A percentile compares a stretch with the other conserved stretches of the same genome.
These are phyloP conservation scores for Podospora pseudocomata DNA, from an alignment of 495 filamentous ascomycete species.

Conservation along the genomic window DNA sequence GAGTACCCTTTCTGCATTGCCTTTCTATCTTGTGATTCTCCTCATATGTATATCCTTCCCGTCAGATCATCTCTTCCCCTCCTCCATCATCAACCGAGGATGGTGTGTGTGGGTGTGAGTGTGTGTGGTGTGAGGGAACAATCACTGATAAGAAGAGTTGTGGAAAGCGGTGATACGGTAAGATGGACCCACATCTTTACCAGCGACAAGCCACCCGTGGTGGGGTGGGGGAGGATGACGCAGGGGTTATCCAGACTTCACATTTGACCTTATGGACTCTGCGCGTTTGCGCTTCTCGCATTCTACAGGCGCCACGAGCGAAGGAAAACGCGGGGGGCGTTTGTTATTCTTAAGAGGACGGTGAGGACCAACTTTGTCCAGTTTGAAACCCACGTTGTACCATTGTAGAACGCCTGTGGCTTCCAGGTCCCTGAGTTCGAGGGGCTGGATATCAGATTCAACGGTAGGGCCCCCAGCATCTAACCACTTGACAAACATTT, in stretches of 20 bases:
- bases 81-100: no score
- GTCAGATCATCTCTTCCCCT: no score
- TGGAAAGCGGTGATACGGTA: background rate
- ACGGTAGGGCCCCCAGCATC: no score
- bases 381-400: no score
- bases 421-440: background rate
- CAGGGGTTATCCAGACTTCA: background rate
- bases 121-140: background rate
- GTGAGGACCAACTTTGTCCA: no score
- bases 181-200: background rate
- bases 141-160: background rate
- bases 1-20: background rate
- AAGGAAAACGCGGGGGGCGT: background rate
- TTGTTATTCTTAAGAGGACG: no score
- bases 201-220: background rate
- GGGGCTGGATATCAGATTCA: no score
- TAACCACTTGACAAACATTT: no score
- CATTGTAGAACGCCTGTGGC: no score
- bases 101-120: background rate
- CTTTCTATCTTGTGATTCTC: background rate
- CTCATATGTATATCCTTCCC: no score
- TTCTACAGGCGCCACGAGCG: no score
- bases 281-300: background rate
- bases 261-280: background rate
- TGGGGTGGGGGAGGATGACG: background rate